phyloP scores from a whole-genome alignment of 306 rosid genomes.

The Ammopiptanthus mongolicus region DNA sequence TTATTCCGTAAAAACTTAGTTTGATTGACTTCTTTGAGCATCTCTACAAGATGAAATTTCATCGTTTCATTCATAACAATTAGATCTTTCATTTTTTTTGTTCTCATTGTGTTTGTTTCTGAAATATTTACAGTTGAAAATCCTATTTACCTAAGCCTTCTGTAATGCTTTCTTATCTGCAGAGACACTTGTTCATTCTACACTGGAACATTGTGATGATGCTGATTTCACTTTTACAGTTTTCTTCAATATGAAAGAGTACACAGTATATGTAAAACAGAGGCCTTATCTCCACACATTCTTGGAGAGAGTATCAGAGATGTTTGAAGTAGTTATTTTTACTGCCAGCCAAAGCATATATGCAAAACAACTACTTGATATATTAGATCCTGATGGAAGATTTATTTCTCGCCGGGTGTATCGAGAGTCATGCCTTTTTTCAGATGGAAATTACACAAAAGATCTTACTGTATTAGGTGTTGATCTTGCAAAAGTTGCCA shows the following conservation, averaged over 20 bases:
- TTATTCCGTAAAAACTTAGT: neutral
- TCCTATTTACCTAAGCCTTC: constrained; percentile 14
- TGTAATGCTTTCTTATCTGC: constrained; percentile 28
- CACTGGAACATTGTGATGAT: constrained; percentile 71
- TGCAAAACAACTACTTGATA: constrained; percentile 87
- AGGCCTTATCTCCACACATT: constrained; percentile 82
- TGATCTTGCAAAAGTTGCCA: constrained; percentile 86
- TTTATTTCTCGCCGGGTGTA: constrained; percentile 75
- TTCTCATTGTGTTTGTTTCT: neutral
- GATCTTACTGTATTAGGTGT: constrained; percentile 88
- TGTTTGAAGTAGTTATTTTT: constrained; percentile 87
- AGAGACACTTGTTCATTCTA: constrained; percentile 98
- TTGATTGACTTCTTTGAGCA: neutral
- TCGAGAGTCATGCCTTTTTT: constrained; percentile 87
- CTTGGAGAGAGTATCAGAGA: constrained; percentile 90
- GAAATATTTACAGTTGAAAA: neutral
- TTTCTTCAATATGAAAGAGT: constrained; percentile 85
- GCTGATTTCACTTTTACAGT: constrained; percentile 85
- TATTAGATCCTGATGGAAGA: constrained; percentile 77
- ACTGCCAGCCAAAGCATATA: constrained; percentile 99
- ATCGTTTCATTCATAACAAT: neutral
- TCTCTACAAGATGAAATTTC: constrained; percentile 5
- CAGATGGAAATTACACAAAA: constrained; percentile 89
- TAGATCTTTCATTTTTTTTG: neutral
- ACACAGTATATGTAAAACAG: constrained; percentile 78